A percentile compares a stretch with the other conserved stretches of the same genome.
phyloP scores from a whole-genome alignment of 352 stramenopile genomes.

The Phytophthora megakarya region DNA sequence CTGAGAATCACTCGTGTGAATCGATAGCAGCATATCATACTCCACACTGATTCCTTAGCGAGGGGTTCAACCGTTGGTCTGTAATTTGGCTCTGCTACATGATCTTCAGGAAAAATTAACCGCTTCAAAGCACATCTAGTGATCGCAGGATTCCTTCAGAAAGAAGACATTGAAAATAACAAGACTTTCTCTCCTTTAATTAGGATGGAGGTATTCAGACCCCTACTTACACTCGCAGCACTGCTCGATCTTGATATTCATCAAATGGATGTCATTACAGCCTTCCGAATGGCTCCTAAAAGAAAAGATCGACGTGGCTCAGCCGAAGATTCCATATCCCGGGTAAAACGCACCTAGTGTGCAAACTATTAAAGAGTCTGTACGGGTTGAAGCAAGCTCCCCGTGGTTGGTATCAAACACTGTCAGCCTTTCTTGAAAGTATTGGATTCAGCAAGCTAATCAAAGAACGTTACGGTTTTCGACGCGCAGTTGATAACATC shows the following conservation, averaged over 20 bases:
- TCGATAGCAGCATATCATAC: no score
- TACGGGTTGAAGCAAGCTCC: constrained; percentile 23
- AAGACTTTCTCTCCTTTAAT: background rate
- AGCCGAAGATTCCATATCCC: constrained; percentile 13
- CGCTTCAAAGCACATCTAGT: no score
- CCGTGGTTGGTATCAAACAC: constrained; percentile 19
- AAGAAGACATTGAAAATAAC: constrained; percentile 10
- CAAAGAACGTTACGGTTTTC: constrained; percentile 1
- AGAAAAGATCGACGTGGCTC: constrained; percentile 28
- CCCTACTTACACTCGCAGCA: background rate
- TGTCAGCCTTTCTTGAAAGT: constrained; percentile 1
- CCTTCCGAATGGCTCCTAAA: constrained; percentile 24
- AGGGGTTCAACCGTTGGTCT: no score
- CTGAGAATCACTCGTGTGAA: no score
- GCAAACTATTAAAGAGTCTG: constrained; percentile 3
- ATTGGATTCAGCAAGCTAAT: background rate
- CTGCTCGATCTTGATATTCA: constrained; percentile 26
- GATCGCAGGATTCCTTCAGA: background rate
- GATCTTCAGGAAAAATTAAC: no score
- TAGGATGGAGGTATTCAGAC: constrained; percentile 3
- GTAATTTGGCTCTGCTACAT: no score
- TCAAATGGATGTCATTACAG: constrained; percentile 40
- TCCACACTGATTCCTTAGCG: no score
- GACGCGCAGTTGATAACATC: background rate
- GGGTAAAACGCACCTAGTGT: constrained; percentile 19